These are phyloP conservation scores for Fusarium devonianum DNA, from an alignment of 2,329 filamentous ascomycete genomes.

Conservation along the genomic window DNA sequence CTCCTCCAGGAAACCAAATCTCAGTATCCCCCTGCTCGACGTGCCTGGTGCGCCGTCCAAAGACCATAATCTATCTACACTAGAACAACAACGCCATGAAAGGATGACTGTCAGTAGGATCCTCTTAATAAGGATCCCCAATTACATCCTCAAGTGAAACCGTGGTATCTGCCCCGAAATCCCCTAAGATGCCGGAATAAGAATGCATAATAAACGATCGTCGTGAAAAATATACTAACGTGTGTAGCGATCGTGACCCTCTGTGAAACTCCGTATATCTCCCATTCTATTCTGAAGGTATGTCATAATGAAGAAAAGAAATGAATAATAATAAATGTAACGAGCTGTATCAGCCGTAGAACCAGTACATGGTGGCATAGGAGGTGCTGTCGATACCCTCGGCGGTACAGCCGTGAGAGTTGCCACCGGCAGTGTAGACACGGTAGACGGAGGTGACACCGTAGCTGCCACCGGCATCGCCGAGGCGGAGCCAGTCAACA, in stretches of 20 bases:
- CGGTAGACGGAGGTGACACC: slow-evolving; percentile 58
- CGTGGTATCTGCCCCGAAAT: slow-evolving; percentile 34
- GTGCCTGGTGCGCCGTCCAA: slow-evolving; percentile 6
- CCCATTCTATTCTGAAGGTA: slow-evolving; percentile 32
- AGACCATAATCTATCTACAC: slow-evolving; percentile 1
- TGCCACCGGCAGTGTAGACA: slow-evolving; percentile 62
- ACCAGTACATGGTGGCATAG: slow-evolving; percentile 67
- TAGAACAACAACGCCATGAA: slow-evolving; percentile 4
- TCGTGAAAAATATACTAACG: too few relatives aligned
- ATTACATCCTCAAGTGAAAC: slow-evolving; percentile 17
- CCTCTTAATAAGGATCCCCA: slow-evolving; percentile 15
- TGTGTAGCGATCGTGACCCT: slow-evolving; percentile 34
- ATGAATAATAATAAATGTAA: not conserved
- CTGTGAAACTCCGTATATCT: slow-evolving; percentile 32
- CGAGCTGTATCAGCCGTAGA: slow-evolving; percentile 51
- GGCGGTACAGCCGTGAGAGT: slow-evolving; percentile 52
- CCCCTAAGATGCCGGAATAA: slow-evolving; percentile 18
- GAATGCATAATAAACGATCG: slow-evolving; percentile 26
- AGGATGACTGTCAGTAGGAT: slow-evolving; percentile 17
- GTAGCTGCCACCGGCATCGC: slow-evolving; percentile 49
- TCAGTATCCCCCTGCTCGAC: not conserved
- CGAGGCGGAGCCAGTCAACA: slow-evolving; percentile 63
- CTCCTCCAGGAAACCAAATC: not conserved
- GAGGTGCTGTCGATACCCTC: slow-evolving; percentile 59
- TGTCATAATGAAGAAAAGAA: slow-evolving; percentile 29